Conservation (phyloP, 1,284 basidiomycete species). For the Cryptococcus sp. region DNA sequence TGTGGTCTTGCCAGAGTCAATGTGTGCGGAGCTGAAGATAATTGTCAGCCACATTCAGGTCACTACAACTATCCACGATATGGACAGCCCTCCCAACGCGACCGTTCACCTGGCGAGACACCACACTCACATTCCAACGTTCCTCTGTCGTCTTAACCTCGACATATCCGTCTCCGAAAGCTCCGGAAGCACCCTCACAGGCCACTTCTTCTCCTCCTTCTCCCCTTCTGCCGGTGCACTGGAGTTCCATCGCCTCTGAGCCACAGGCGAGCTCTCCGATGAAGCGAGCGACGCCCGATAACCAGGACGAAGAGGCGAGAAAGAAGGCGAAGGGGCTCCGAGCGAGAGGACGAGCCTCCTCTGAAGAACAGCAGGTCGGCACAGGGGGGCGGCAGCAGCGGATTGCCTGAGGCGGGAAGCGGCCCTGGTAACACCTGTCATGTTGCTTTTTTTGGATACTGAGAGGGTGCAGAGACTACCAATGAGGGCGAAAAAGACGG, state of each 20-base stretch:
- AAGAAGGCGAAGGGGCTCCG: background rate
- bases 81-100: background rate
- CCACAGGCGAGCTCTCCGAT: background rate
- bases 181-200: conserved; percentile 40
- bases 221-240: conserved; percentile 25
- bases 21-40: conserved; percentile 67
- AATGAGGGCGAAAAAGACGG: too few relatives aligned
- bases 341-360: conserved; percentile 8
- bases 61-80: background rate
- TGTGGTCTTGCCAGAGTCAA: conserved; percentile 98
- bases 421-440: conserved; percentile 10
- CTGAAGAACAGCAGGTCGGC: conserved; percentile 9
- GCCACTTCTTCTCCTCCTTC: conserved; percentile 33
- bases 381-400: conserved; percentile 3
- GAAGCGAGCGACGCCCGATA: background rate
- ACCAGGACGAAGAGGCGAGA: conserved; percentile 2
- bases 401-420: conserved; percentile 5
- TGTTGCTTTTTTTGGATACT: background rate
- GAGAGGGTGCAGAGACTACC: too few relatives aligned
- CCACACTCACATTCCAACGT: conserved; percentile 36
- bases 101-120: too few relatives aligned
- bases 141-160: conserved; percentile 46
- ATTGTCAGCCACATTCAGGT: background rate
- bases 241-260: conserved; percentile 23
- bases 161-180: conserved; percentile 38